Base-by-base conservation (phyloP, 495 filamentous ascomycete species). In the Podospora pseudoanserina region DNA sequence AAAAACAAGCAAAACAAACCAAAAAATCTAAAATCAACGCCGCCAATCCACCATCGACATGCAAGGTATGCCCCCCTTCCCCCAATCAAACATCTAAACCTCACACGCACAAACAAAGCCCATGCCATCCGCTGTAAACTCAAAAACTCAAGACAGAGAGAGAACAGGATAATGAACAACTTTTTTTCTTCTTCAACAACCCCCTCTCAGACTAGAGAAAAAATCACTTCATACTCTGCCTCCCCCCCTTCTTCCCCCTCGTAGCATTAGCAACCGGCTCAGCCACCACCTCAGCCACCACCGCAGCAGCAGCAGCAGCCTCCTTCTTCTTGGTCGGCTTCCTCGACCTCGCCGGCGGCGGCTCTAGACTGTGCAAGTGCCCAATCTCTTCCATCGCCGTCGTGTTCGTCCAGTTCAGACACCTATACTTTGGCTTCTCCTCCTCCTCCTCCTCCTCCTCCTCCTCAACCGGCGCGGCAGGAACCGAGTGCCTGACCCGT, bases 401-500 rank as follows among this genome's bases (percentile, higher is more conserved):
- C 0, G 83, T 87, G 75, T 98, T 99, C 55, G 82, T 83, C 96
- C 96, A 99, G 15, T 79, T 80, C 54, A 96, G 80, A 75, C 94
- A 98, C 27, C 91, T 87, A 74, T 91, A 88, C 49, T 81, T 53
- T 72, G 66, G 82, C 73, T 66, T 72, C 65, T 79, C 80, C 11
- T 39, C 0, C 34, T 39, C 34, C 23, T 23, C 23, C 9, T 49
- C 39, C 73, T 66, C 71, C 65, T 79, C 80, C 1, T 49, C 39
- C 39, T 49, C 39, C 39, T 49, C 13, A 13, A 49, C 39, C 13
- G 77, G 88, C 78, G 68, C 90, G 81, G 69, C 60, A 39, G 23
- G 23, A 23, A 87, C 83, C 56, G 92, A 86, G 1, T 83, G 84
- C 78, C 68, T 60, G 3, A 85, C 89, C 53, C 94, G 85, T 2